Conservation (phyloP, 805 yeast species). For the Cyberlindnera suaveolens region DNA sequence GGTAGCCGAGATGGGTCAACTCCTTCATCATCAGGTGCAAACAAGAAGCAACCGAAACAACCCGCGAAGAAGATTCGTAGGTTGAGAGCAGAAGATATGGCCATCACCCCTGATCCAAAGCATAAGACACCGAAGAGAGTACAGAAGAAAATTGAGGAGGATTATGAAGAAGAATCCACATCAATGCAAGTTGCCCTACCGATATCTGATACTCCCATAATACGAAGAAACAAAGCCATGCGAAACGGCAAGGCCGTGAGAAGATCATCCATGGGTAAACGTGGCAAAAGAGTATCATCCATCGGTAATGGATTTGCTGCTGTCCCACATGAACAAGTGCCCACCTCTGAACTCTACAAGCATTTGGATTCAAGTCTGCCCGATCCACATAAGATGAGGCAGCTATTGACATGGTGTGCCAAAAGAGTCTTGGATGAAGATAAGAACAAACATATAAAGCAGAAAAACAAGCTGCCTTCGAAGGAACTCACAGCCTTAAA, state of each 20-base stretch:
- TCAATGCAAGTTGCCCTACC: constrained; percentile 27
- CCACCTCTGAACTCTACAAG: constrained; percentile 49
- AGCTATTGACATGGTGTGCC: constrained; percentile 62
- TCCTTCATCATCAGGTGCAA: background rate
- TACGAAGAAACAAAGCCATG: constrained; percentile 29
- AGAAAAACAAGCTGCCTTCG: constrained; percentile 21
- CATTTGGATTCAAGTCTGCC: constrained; percentile 57
- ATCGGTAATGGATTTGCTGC: constrained; percentile 69
- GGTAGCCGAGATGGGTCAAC: background rate
- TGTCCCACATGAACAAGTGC: constrained; percentile 59
- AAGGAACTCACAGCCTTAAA: constrained; percentile 39
- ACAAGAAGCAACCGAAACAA: background rate
- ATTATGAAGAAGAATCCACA: constrained; percentile 20
- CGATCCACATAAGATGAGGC: constrained; percentile 70
- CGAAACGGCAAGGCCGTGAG: constrained; percentile 29
- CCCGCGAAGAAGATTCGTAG: constrained; percentile 5
- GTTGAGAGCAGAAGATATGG: constrained; percentile 14
- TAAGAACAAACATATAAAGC: constrained; percentile 21
- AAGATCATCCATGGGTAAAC: constrained; percentile 44
- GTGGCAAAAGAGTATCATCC: constrained; percentile 71
- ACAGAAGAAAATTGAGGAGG: constrained; percentile 1
- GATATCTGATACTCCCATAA: constrained; percentile 32
- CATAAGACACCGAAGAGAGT: constrained; percentile 5
- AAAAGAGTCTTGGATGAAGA: constrained; percentile 34
- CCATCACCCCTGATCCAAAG: constrained; percentile 18